phyloP scores from a whole-genome alignment of 345 rosid genomes.

The Theobroma cacao region DNA sequence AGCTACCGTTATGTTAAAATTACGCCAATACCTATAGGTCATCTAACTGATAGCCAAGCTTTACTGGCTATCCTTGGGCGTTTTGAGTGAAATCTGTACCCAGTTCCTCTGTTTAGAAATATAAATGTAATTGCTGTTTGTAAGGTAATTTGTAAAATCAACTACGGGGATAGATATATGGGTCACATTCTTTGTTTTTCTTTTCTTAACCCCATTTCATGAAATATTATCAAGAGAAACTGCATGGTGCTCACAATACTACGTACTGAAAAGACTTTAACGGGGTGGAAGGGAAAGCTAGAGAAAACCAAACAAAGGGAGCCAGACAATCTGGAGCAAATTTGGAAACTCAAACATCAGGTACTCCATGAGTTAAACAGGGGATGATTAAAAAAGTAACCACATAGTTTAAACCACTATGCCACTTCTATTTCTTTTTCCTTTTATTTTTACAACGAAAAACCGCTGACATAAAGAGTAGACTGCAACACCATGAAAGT shows the following conservation, averaged over 20 bases:
- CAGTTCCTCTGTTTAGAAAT: not conserved
- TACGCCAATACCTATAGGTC: not conserved
- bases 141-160: not conserved
- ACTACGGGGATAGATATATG: not conserved
- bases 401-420: conserved; percentile 18
- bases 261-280: not conserved
- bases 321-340: not conserved
- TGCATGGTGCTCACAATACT: not conserved
- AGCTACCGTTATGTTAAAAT: not conserved
- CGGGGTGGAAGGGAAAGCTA: not conserved
- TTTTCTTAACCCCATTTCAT: not conserved
- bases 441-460: conserved; percentile 35
- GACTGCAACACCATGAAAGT: conserved; percentile 17
- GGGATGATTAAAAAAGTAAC: conserved; percentile 5
- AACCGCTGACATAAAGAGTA: conserved; percentile 14
- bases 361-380: conserved; percentile 5
- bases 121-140: not conserved
- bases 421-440: not conserved
- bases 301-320: not conserved
- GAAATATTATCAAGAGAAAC: not conserved
- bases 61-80: not conserved
- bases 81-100: not conserved
- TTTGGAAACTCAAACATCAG: conserved; percentile 4
- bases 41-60: not conserved
- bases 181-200: not conserved